Evolutionary conservation across 495 filamentous ascomycete species (phyloP), one percentile per base, ranked within the genome.

Genomic region (Penicillium cosmopolitanum): DNA sequence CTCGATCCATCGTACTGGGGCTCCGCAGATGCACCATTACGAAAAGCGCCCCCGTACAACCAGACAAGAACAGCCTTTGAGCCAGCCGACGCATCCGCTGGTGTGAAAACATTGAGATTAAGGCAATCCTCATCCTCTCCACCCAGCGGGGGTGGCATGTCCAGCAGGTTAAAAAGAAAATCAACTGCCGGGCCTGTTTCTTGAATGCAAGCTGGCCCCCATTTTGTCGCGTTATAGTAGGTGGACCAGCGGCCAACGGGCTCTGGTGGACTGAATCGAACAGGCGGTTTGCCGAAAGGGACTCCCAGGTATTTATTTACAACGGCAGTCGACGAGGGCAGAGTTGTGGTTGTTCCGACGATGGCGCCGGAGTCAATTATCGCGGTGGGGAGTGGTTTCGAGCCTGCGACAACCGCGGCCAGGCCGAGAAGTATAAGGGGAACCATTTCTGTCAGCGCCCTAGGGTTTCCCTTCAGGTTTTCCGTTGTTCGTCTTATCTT

Each of bases 111-210:
- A 50, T 84, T 80, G 0, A 83, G 66, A 53, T 80, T 79, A 5
- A 82, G 67, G 58, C 78, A 83, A 55, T 82, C 80, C 56, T 83
- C 79, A 52, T 69, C 75, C 50, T 51, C 59, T 5, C 53, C 59
- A 16, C 44, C 66, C 61, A 12, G 57, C 34, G 23, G 62, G 33
- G 15, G 38, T 5, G 25, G 66, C 61, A 59, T 63, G 15, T 57
- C 58, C 16, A 63, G 58, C 28, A 23, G 21, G 6, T 44, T 13
- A 38, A 51, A 59, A 4, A 50, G 31, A 35, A 33, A 18, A n/a
- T 35, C 15, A 11, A 53, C 50, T 36, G 47, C 33, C 25, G 52
- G 18, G 53, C 60, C 65, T 50, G 76, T 71, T 55, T 76, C 66
- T 57, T 80, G 77, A 18, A 78, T 74, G 58, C 77, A 80, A 1